Base-by-base conservation (phyloP, 352 stramenopile species). In the Pythium insidiosum region DNA sequence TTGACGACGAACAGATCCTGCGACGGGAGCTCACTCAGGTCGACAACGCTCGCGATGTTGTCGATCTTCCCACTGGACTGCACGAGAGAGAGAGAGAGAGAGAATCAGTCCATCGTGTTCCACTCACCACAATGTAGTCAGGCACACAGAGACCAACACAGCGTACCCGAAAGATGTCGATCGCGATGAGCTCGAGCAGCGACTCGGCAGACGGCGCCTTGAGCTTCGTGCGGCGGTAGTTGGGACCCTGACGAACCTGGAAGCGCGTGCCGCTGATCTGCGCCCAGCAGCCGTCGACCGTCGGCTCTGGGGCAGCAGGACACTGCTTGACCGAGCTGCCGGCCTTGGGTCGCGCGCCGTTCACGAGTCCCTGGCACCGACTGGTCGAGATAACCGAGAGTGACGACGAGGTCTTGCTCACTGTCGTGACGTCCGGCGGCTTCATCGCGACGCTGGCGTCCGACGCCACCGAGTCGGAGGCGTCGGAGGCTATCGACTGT, bases 1-100 rank as follows among this genome's bases (percentile, higher is more conserved):
- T 88, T 91, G 16, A 91, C 73, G 22, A 91, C 75, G 37, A 91
- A 78, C 5, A 91, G 48, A 37, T 91, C 78, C 12, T 82, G 51
- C 9, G 44, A 31, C 9, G 31, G 38, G 57, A 84, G 47, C 5
- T 53, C 50, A 33, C 57, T 69, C 26, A 87, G 47, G 24, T 91
- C 67, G 15, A 91, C 60, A 16, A 88, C 58, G 31, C 63, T 87
- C 13, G 65, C 78, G 9, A 91, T 56, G 40, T 91, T 87, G 33
- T 88, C 75, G 42, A 81, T 62, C 43, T 91, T 91, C 0, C 47
- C 52, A 35, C 72, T 55, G 3, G 78, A 88, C 78, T 91, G 26
- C 12, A 42, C 12, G 28, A 24, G 6, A 19, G 23, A 28, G n/a
- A 36, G 23, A 33, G 30, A 1, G 21, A 29, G 4, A 26, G 6